phyloP scores from a whole-genome alignment of 2,329 filamentous ascomycete species.

The Mariannaea sp. region DNA sequence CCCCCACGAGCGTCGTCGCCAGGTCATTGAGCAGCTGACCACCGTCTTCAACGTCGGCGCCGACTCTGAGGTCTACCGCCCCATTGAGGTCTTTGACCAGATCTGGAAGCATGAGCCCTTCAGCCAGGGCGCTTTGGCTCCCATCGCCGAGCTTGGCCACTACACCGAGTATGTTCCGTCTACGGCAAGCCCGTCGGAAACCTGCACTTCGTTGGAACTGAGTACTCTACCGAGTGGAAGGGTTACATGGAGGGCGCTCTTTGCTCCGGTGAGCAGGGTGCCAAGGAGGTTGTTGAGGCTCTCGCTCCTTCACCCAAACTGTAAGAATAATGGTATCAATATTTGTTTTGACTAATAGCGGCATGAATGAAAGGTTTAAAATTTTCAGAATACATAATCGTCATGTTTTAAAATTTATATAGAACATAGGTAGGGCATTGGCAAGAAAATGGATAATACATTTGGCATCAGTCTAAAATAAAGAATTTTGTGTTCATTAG shows the following conservation, averaged over 20 bases:
- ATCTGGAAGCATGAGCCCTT: slow-evolving; percentile 43
- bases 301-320: slow-evolving; percentile 18
- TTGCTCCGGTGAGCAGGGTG: slow-evolving; percentile 48
- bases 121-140: slow-evolving; percentile 43
- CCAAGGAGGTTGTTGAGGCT: slow-evolving; percentile 45
- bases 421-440: not conserved
- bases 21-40: slow-evolving; percentile 43
- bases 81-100: slow-evolving; percentile 41
- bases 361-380: too few relatives aligned
- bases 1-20: slow-evolving; percentile 35
- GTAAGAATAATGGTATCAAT: not conserved
- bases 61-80: slow-evolving; percentile 29
- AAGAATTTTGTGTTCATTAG: too few relatives aligned
- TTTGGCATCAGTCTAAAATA: not conserved
- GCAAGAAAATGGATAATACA: not conserved
- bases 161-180: slow-evolving; percentile 36
- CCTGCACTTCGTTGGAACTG: slow-evolving; percentile 56
- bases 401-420: too few relatives aligned
- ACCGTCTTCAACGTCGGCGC: slow-evolving; percentile 33
- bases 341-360: too few relatives aligned
- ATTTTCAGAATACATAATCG: too few relatives aligned
- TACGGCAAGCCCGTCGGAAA: slow-evolving; percentile 45
- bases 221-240: slow-evolving; percentile 54
- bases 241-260: slow-evolving; percentile 59
- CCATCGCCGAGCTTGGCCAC: slow-evolving; percentile 40